These are phyloP conservation scores for Jimgerdemannia lactiflua DNA, from an alignment of 192 early-diverging fungal genomes.

Conservation along the genomic window DNA sequence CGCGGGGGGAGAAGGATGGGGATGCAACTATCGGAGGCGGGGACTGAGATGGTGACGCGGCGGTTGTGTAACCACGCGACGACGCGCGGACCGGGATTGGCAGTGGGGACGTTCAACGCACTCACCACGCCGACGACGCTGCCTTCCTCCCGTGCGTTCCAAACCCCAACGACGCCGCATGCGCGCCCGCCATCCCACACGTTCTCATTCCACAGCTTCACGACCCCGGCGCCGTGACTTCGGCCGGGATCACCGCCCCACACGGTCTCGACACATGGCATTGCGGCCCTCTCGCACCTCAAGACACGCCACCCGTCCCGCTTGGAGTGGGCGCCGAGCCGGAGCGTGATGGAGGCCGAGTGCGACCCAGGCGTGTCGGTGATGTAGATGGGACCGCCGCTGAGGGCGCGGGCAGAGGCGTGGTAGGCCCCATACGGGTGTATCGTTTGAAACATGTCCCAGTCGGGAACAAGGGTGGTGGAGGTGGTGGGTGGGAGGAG, in stretches of 20 bases:
- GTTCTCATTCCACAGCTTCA: constrained; percentile 19
- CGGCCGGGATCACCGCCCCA: no score
- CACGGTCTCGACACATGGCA: no score
- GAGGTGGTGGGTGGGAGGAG: no score
- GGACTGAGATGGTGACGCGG: not conserved
- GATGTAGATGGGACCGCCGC: constrained; percentile 56
- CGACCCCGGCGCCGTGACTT: not conserved
- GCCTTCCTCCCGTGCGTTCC: constrained; percentile 1
- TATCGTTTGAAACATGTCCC: constrained; percentile 60
- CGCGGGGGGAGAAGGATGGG: not conserved
- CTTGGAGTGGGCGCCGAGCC: constrained; percentile 2
- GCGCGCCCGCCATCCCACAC: no score
- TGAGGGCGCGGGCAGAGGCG: constrained; percentile 42
- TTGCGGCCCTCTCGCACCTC: no score
- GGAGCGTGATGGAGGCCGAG: not conserved
- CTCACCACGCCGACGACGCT: not conserved
- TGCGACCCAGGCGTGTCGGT: constrained; percentile 33
- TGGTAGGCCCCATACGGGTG: constrained; percentile 41
- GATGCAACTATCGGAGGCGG: not conserved
- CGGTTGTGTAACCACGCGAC: constrained; percentile 9
- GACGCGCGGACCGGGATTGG: not conserved
- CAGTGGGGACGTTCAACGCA: no score
- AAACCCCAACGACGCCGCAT: constrained; percentile 16
- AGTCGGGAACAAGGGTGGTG: constrained; percentile 33
- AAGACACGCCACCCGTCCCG: constrained; percentile 7